Evolutionary conservation across 108 stramenopile genomes (phyloP).

Genomic region (Cyclotella baltica): DNA sequence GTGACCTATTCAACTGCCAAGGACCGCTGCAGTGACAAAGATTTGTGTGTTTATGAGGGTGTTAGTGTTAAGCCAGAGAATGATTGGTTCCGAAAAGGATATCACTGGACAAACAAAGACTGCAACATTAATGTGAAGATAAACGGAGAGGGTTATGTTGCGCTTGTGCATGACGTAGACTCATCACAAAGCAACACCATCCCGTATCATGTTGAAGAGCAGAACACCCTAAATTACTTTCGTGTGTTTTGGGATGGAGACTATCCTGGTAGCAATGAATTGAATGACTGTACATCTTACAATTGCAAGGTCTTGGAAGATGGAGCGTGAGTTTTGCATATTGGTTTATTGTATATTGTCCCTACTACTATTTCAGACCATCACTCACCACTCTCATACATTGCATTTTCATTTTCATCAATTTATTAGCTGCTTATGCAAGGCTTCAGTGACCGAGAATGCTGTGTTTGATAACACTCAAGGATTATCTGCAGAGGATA

Average conservation of each 20-base stretch:
- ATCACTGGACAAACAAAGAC: constrained; percentile 47
- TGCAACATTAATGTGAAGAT: constrained; percentile 47
- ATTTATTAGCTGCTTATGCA: constrained; percentile 66
- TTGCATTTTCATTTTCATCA: too few relatives aligned
- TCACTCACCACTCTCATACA: constrained; percentile 2
- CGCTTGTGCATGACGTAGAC: constrained; percentile 55
- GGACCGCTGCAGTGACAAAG: constrained; percentile 42
- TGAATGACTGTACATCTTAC: constrained; percentile 43
- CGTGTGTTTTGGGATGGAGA: constrained; percentile 52
- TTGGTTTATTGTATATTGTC: not conserved
- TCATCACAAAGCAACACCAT: constrained; percentile 24
- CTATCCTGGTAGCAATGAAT: constrained; percentile 42
- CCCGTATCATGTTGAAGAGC: constrained; percentile 43
- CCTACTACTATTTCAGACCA: not conserved
- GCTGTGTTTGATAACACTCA: constrained; percentile 39
- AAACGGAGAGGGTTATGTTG: constrained; percentile 55
- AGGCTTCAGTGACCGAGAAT: constrained; percentile 45
- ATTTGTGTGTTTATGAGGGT: constrained; percentile 37
- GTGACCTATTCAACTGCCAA: constrained; percentile 50
- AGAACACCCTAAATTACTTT: constrained; percentile 56
- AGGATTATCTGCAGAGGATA: constrained; percentile 10
- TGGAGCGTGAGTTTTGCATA: constrained; percentile 21
- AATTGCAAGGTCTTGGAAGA: constrained; percentile 29
- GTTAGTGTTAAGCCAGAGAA: not conserved
- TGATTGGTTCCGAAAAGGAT: constrained; percentile 36